Evolutionary conservation across 179 eudicot species (phyloP).

Genomic region (Nepenthes alata): DNA sequence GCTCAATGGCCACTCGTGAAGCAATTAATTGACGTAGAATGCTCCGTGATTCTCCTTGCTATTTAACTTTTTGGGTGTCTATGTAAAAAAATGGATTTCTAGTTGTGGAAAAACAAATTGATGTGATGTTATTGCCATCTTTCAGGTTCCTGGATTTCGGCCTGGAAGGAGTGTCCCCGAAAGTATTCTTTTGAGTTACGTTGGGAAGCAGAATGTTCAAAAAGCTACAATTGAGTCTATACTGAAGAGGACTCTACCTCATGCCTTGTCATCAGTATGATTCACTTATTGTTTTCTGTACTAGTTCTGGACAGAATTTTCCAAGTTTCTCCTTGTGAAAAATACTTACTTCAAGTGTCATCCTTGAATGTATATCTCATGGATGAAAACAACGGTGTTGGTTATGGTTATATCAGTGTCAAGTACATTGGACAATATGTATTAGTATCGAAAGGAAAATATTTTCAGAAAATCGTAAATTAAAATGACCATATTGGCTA

Average conservation of each 20-base stretch:
- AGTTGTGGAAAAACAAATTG: not conserved
- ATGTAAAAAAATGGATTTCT: not conserved
- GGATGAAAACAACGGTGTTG: not conserved
- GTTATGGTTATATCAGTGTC: no score
- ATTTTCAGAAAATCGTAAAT: no score
- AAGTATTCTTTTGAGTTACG: constrained; percentile 41
- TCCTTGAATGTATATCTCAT: not conserved
- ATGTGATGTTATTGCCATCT: constrained; percentile 6
- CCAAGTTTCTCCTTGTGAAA: not conserved
- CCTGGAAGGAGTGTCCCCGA: constrained; percentile 86
- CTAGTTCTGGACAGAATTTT: not conserved
- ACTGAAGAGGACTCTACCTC: constrained; percentile 87
- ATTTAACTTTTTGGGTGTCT: not conserved
- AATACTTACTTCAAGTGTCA: not conserved
- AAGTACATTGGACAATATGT: no score
- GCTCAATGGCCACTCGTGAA: no score
- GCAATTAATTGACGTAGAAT: not conserved
- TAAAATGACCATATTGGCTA: no score
- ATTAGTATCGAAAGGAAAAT: no score
- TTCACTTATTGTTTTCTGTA: not conserved
- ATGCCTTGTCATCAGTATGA: constrained; percentile 81
- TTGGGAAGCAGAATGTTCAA: constrained; percentile 52
- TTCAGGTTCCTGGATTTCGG: constrained; percentile 98
- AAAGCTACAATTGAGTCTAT: constrained; percentile 72
- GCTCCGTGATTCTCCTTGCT: not conserved